Evolutionary conservation across 306 rosid genomes (phyloP).

Genomic region (Dalbergia cochinchinensis): DNA sequence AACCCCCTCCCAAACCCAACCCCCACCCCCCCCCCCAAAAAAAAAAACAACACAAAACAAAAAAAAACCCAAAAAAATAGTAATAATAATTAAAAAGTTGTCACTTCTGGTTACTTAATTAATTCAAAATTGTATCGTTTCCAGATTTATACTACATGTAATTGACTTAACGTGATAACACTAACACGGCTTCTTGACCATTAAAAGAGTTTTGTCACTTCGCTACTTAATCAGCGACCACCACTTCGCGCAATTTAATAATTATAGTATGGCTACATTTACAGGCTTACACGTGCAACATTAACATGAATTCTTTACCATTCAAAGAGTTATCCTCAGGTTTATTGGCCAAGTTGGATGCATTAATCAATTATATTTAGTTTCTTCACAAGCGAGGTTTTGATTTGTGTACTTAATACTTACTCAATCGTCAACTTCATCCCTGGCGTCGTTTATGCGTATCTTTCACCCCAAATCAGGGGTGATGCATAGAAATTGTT

Average conservation of each 20-base stretch:
- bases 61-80: too few species aligned
- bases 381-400: constrained; percentile 38
- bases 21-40: too few species aligned
- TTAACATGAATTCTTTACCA: constrained; percentile 8
- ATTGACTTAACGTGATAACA: not conserved
- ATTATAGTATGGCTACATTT: too few species aligned
- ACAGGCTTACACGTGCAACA: not conserved
- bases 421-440: constrained; percentile 1
- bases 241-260: too few species aligned
- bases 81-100: too few species aligned
- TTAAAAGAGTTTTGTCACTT: too few species aligned
- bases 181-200: not conserved
- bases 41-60: too few species aligned
- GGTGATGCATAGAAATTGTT: too few species aligned
- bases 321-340: not conserved
- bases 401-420: not conserved
- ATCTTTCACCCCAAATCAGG: too few species aligned
- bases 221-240: too few species aligned
- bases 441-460: not conserved
- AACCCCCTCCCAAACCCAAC: too few species aligned
- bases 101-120: not conserved
- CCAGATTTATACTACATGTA: not conserved
- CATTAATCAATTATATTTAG: not conserved
- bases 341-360: constrained; percentile 4
- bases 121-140: not conserved